Base-by-base conservation (phyloP, 306 rosid genomes). In the Cicer judaicum region DNA sequence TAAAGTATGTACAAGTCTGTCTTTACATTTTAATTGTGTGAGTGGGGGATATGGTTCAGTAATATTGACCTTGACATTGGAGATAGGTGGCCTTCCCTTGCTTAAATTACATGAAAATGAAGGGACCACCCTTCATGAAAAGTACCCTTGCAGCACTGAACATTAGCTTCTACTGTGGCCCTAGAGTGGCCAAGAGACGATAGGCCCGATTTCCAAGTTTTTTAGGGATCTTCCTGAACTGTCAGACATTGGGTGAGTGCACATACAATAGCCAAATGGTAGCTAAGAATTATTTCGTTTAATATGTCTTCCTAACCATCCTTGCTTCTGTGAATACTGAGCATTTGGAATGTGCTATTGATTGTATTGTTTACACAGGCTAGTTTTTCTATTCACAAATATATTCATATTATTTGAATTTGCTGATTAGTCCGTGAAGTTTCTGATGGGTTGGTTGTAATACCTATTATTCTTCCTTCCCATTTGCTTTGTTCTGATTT, bases 261-360 rank as follows among this genome's bases (percentile, higher is more conserved):
- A 38, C 18, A 54, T 59, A 16, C 40, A 57, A 29, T 42, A 18
- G 34, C 39, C 55, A 39, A 18, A 34, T 74, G 40, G 49, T 36
- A 52, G 79, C 46, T 73, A 21, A 43, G 61, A 63, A 46, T 38
- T 9, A 62, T 62, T 78, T 69, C 47, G 46, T 74, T 47, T 10
- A 53, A 38, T 19, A 38, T 64, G 52, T 56, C 70, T 40, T 69
- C 63, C 78, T 52, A 46, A 21, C 19, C 53, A 44, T 52, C 4
- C 44, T 52, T 10, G 40, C 60, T 29, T 72, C 42, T n/a, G 65
- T 49, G 75, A 14, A 68, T 71, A 56, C 63, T 34, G 50, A 5
- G 68, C 64, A 61, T 48, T 29, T 72, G 80, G 76, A 62, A 49
- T 47, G 10, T 52, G 38, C 52, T 73, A n/a, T 24, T 52, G 77